Evolutionary conservation across 2,329 filamentous ascomycete species (phyloP).

Genomic region (Lizonia empirigonia): DNA sequence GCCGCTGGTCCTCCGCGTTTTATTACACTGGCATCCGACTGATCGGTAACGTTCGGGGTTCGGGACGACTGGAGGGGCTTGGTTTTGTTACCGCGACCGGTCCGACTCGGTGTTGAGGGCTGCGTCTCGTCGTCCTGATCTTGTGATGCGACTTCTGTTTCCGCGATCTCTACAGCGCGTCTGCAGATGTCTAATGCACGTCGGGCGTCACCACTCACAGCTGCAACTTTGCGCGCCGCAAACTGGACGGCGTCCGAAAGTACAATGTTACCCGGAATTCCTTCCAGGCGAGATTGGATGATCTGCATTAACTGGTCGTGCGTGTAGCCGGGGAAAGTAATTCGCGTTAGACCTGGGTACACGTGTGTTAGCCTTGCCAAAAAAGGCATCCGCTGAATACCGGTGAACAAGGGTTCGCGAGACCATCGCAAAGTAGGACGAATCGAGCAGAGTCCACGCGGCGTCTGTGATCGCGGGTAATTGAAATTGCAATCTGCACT

Average conservation of each 20-base stretch:
- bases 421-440: conserved; percentile 24
- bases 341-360: conserved; percentile 74
- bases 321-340: conserved; percentile 96
- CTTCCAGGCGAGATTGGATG: conserved; percentile 89
- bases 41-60: conserved; percentile 28
- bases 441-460: conserved; percentile 25
- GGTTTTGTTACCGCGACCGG: conserved; percentile 46
- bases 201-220: conserved; percentile 91
- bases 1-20: conserved; percentile 29
- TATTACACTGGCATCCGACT: conserved; percentile 27
- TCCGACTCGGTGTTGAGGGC: conserved; percentile 69
- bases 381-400: conserved; percentile 17
- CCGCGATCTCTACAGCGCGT: conserved; percentile 91
- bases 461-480: conserved; percentile 22
- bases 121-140: conserved; percentile 43
- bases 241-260: conserved; percentile 95
- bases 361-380: conserved; percentile 40
- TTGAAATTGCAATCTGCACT: conserved; percentile 7
- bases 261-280: conserved; percentile 86
- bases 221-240: conserved; percentile 92
- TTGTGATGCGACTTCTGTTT: conserved; percentile 64
- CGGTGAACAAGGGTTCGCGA: conserved; percentile 22
- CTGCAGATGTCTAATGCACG: conserved; percentile 94
- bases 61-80: conserved; percentile 26
- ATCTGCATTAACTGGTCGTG: conserved; percentile 98